Conservation (phyloP, 2,329 filamentous ascomycete species). For the Neofusicoccum sp. region DNA sequence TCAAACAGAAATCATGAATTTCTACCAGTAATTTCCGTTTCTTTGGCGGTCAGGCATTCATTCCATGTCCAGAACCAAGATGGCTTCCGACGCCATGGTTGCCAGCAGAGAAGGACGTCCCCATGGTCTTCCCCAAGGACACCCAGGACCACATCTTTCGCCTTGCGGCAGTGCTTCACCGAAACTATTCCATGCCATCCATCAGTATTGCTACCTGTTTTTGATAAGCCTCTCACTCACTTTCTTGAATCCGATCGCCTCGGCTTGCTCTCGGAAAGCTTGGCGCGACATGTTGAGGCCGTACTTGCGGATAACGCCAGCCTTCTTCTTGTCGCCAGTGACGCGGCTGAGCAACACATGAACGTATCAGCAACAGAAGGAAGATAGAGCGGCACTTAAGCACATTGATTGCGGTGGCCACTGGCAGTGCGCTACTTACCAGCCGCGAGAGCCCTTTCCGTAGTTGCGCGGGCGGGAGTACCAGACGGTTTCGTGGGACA, state of each 20-base stretch:
- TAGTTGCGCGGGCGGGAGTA: slow-evolving; percentile 96
- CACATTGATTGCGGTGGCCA: no score
- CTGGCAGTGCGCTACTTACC: slow-evolving; percentile 68
- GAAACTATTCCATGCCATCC: background rate
- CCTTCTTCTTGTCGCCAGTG: slow-evolving; percentile 13
- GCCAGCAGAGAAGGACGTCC: no score
- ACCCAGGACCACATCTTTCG: no score
- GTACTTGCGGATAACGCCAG: slow-evolving; percentile 99
- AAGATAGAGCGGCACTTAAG: background rate
- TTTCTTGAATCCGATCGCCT: slow-evolving; percentile 69
- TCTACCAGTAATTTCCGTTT: no score
- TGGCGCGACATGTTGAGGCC: slow-evolving; percentile 80
- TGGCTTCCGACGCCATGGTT: no score
- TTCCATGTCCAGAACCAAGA: no score
- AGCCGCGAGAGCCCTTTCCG: slow-evolving; percentile 92
- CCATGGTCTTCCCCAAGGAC: no score
- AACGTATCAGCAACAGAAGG: background rate
- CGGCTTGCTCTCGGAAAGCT: slow-evolving; percentile 68
- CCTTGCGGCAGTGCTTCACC: background rate
- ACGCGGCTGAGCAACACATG: background rate
- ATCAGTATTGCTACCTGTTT: background rate
- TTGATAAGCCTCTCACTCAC: slow-evolving; percentile 38
- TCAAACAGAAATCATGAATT: no score
- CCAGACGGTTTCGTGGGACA: slow-evolving; percentile 97
- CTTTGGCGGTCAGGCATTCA: no score